A percentile compares a stretch with the other conserved stretches of the same genome.
Evolutionary conservation across 2,329 filamentous ascomycete genomes (phyloP).

Genomic region (Phyllosticta paracitricarpa): DNA sequence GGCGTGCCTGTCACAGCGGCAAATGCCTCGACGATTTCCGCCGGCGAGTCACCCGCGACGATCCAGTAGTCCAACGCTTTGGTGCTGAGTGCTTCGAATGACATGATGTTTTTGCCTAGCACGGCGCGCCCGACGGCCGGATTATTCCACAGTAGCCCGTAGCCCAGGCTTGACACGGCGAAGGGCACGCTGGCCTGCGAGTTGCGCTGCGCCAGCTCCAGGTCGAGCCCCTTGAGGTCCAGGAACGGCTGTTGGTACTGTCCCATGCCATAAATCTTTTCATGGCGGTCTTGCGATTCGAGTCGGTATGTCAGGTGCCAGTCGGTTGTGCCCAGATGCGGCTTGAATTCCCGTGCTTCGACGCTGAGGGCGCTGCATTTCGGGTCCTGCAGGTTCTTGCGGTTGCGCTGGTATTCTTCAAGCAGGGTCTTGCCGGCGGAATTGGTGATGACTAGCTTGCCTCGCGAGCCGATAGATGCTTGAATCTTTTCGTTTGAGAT

Average conservation of each 20-base stretch:
- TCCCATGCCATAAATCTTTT: slow-evolving; percentile 59
- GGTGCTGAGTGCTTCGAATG: slow-evolving; percentile 51
- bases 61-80: slow-evolving; percentile 54
- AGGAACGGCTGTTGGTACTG: slow-evolving; percentile 57
- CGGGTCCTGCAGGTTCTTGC: slow-evolving; percentile 43
- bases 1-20: slow-evolving; percentile 47
- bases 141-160: slow-evolving; percentile 59
- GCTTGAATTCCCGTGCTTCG: slow-evolving; percentile 48
- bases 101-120: slow-evolving; percentile 51
- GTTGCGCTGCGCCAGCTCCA: slow-evolving; percentile 57
- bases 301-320: slow-evolving; percentile 51
- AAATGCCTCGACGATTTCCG: slow-evolving; percentile 48
- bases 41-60: slow-evolving; percentile 46
- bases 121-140: slow-evolving; percentile 51
- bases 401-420: slow-evolving; percentile 44
- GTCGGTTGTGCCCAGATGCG: slow-evolving; percentile 38
- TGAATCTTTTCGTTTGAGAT: slow-evolving; percentile 41
- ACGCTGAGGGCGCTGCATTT: slow-evolving; percentile 50
- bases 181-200: slow-evolving; percentile 58
- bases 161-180: slow-evolving; percentile 48
- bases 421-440: slow-evolving; percentile 34
- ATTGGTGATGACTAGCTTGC: slow-evolving; percentile 42
- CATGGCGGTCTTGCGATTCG: slow-evolving; percentile 43
- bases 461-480: slow-evolving; percentile 36
- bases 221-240: slow-evolving; percentile 52